Conservation (phyloP, 169 alveolate genomes). For the Babesia ovis region DNA sequence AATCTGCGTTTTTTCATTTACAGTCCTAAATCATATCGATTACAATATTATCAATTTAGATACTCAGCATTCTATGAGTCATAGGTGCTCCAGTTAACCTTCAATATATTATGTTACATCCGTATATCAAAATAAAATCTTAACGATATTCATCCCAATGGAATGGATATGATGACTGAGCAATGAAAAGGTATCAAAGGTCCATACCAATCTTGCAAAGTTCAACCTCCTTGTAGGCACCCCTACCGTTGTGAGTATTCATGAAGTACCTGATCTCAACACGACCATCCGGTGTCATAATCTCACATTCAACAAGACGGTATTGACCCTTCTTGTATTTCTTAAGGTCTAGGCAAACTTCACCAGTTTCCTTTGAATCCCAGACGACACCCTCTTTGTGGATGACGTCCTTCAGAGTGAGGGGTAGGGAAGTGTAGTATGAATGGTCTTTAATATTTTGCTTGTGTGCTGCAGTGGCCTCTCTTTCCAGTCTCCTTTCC, state of each 20-base stretch:
- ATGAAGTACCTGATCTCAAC: conserved; percentile 45
- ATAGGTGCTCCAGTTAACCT: too few species aligned
- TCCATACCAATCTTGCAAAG: conserved; percentile 17
- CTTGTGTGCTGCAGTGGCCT: conserved; percentile 15
- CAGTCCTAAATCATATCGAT: too few species aligned
- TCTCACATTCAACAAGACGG: conserved; percentile 44
- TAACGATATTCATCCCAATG: not conserved
- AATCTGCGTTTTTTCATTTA: too few species aligned
- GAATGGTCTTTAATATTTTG: not conserved
- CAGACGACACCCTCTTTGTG: conserved; percentile 49
- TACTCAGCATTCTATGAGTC: too few species aligned
- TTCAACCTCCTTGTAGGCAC: conserved; percentile 22
- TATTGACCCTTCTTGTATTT: conserved; percentile 19
- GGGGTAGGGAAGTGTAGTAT: conserved; percentile 6
- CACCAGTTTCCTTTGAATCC: conserved; percentile 22
- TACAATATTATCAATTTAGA: too few species aligned
- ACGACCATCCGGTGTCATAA: conserved; percentile 39
- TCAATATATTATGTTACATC: too few species aligned
- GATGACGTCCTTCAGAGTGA: conserved; percentile 11
- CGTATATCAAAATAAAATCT: too few species aligned
- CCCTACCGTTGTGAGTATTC: conserved; percentile 48
- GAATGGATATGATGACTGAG: not conserved
- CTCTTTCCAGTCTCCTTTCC: not conserved
- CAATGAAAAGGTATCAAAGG: not conserved
- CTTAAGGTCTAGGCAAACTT: conserved; percentile 27